Percentiles rank a stretch among this genome's conserved stretches.
These are phyloP conservation scores for Meyerozyma elateridarum DNA, from an alignment of 1,139 yeast genomes.

Conservation along the genomic window DNA sequence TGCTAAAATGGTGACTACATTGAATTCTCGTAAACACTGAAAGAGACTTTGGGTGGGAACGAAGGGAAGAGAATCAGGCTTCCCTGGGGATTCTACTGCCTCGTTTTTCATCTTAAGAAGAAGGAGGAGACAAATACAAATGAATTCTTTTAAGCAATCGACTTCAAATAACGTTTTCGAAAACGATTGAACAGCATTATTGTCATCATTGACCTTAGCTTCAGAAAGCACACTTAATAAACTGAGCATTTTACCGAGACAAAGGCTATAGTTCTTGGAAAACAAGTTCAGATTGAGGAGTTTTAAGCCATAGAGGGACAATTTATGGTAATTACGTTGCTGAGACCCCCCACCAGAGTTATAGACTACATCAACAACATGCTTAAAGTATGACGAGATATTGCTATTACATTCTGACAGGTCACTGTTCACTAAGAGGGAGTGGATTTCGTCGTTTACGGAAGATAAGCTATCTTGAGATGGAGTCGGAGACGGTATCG, in stretches of 20 bases:
- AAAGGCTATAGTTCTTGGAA: slow-evolving; percentile 31
- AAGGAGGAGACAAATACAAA: slow-evolving; percentile 32
- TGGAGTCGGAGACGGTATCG: too few species aligned
- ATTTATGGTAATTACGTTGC: slow-evolving; percentile 24
- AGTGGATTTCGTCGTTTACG: slow-evolving; percentile 8
- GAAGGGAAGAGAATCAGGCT: slow-evolving; percentile 6
- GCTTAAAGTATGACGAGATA: slow-evolving; percentile 32
- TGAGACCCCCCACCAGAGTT: slow-evolving; percentile 9
- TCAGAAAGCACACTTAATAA: slow-evolving; percentile 28
- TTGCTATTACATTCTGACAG: slow-evolving; percentile 38
- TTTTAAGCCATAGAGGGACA: slow-evolving; percentile 33
- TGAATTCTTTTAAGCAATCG: slow-evolving; percentile 30
- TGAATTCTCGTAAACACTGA: slow-evolving; percentile 32
- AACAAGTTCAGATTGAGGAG: slow-evolving; percentile 38
- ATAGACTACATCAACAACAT: slow-evolving; percentile 29
- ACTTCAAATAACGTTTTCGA: too few species aligned
- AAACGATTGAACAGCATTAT: slow-evolving; percentile 13
- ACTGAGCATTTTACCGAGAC: slow-evolving; percentile 39
- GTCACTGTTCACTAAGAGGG: slow-evolving; percentile 32
- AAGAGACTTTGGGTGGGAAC: slow-evolving; percentile 22
- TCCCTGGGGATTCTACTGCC: slow-evolving; percentile 10
- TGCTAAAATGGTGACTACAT: slow-evolving; percentile 44
- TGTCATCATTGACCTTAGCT: slow-evolving; percentile 8
- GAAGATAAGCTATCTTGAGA: neutral
- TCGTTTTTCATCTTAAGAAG: slow-evolving; percentile 31